Evolutionary conservation across 2,329 filamentous ascomycete genomes (phyloP).

Genomic region (Pestalotiopsis sp.): DNA sequence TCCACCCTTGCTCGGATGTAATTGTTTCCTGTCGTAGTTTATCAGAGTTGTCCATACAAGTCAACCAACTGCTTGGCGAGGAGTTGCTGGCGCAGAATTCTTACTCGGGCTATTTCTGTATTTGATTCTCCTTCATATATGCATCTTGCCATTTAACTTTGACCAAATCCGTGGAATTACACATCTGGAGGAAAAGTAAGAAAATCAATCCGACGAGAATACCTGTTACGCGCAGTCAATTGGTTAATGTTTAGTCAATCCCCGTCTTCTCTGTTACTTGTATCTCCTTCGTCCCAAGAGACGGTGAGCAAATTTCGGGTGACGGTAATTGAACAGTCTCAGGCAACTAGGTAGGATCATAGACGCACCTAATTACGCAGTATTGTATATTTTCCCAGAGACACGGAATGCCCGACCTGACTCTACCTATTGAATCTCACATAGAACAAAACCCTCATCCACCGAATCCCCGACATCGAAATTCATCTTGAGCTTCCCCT

Average conservation of each 20-base stretch:
- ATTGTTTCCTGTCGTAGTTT: background rate
- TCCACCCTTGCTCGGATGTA: background rate
- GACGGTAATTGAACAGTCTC: no score
- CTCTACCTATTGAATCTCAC: background rate
- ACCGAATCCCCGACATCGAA: background rate
- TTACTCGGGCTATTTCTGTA: background rate
- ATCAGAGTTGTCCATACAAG: background rate
- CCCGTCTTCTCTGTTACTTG: no score
- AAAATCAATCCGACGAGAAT: no score
- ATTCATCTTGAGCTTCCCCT: constrained; percentile 27
- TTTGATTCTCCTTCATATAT: background rate
- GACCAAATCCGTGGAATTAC: no score
- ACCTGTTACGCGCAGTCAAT: no score
- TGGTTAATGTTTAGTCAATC: no score
- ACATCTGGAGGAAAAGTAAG: no score
- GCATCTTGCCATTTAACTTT: no score
- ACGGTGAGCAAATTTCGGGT: no score
- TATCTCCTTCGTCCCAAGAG: no score
- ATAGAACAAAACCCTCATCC: background rate
- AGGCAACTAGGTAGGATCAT: no score
- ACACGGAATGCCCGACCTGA: background rate
- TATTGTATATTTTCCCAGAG: background rate
- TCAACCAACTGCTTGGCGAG: background rate
- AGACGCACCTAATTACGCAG: no score
- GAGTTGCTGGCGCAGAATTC: background rate